A percentile compares a stretch with the other conserved stretches of the same genome.
These are phyloP conservation scores for Pythium coloratum DNA, from an alignment of 352 stramenopile species.

Conservation along the genomic window DNA sequence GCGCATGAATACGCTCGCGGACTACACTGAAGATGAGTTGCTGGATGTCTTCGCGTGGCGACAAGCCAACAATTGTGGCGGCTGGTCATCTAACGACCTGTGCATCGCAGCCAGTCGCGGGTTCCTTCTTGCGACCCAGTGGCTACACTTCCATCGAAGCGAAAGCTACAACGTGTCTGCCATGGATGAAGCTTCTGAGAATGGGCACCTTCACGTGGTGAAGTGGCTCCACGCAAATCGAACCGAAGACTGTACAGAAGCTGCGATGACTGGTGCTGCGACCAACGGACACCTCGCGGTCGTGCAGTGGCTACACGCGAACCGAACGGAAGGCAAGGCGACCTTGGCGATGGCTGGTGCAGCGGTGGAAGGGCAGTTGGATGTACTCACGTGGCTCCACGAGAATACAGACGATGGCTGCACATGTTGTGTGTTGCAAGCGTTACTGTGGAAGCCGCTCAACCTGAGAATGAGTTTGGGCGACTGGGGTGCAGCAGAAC, in stretches of 20 bases:
- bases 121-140: neutral
- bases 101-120: no score
- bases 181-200: neutral
- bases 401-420: no score
- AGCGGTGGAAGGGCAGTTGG: no score
- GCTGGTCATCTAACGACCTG: neutral
- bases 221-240: neutral
- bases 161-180: neutral
- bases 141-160: neutral
- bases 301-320: neutral
- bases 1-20: no score
- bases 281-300: neutral
- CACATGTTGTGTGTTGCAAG: no score
- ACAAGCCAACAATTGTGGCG: neutral
- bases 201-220: neutral
- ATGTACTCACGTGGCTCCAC: no score
- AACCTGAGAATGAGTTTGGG: no score
- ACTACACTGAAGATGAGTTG: neutral
- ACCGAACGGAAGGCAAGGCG: neutral
- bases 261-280: neutral
- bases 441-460: no score
- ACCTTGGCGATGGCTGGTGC: no score
- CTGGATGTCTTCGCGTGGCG: neutral
- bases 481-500: no score
- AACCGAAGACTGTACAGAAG: neutral